phyloP scores from a whole-genome alignment of 2,329 filamentous ascomycete genomes.

The Gnomoniopsis smithogilvyi region DNA sequence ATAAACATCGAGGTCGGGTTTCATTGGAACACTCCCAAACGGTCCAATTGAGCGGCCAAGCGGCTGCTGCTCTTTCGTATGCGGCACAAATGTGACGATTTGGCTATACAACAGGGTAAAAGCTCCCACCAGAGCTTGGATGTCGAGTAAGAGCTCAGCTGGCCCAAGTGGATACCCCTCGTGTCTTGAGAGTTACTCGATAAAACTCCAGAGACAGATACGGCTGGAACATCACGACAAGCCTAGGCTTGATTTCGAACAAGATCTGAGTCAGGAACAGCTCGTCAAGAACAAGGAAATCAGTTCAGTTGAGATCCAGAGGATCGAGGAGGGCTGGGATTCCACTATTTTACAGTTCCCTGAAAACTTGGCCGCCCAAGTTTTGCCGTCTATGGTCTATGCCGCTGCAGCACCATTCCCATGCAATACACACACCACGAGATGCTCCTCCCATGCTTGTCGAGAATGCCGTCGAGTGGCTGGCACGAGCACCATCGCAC shows the following conservation, averaged over 20 bases:
- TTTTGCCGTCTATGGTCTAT: slow-evolving; percentile 21
- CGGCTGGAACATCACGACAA: not conserved
- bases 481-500: slow-evolving; percentile 9
- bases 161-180: too few relatives aligned
- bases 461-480: slow-evolving; percentile 17
- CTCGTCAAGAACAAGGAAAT: slow-evolving; percentile 4
- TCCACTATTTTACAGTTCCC: slow-evolving; percentile 19
- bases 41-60: not conserved
- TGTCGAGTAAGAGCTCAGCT: too few relatives aligned
- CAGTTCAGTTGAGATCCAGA: slow-evolving; percentile 13
- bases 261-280: not conserved
- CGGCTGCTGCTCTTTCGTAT: not conserved
- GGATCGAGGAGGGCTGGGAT: slow-evolving; percentile 20
- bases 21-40: not conserved
- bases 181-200: not conserved
- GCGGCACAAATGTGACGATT: too few relatives aligned
- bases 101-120: not conserved
- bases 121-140: too few relatives aligned
- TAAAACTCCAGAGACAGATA: not conserved
- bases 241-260: too few relatives aligned
- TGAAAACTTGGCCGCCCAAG: slow-evolving; percentile 17
- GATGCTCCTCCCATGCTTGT: slow-evolving; percentile 19
- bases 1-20: too few relatives aligned
- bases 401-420: slow-evolving; percentile 15
- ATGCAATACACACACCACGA: slow-evolving; percentile 18